phyloP scores from a whole-genome alignment of 306 rosid species.

The Senna siamea region DNA sequence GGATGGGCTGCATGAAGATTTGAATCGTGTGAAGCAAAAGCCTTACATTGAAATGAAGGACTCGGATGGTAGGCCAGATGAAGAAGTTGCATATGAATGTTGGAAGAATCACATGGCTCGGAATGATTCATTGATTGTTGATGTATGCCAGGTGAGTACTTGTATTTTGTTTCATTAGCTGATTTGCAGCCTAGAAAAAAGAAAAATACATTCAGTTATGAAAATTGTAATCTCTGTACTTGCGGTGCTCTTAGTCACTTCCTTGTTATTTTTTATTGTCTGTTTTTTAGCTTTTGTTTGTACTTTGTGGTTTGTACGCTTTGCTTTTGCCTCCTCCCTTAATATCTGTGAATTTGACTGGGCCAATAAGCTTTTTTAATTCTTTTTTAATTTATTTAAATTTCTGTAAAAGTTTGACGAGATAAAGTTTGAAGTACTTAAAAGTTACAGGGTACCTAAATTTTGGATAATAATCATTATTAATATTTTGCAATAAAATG shows the following conservation, averaged over 20 bases:
- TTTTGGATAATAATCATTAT: conserved; percentile 16
- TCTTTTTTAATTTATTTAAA: background rate
- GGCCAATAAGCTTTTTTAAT: conserved; percentile 22
- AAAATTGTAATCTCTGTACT: conserved; percentile 11
- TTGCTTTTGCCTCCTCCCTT: background rate
- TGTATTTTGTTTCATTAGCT: conserved; percentile 28
- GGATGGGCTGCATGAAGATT: conserved; percentile 99
- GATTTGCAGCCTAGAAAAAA: background rate
- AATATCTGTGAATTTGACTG: background rate
- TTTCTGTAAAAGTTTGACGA: conserved; percentile 35
- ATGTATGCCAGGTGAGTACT: conserved; percentile 93
- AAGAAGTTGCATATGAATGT: conserved; percentile 92
- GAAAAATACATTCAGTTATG: background rate
- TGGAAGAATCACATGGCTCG: conserved; percentile 97
- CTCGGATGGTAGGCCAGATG: conserved; percentile 86
- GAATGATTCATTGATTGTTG: conserved; percentile 97
- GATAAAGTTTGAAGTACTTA: conserved; percentile 29
- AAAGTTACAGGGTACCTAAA: background rate
- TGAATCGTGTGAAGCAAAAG: conserved; percentile 96
- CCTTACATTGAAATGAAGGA: conserved; percentile 98
- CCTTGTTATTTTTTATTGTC: background rate
- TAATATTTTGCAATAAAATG: conserved; percentile 32
- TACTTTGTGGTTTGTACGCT: background rate
- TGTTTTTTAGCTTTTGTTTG: background rate
- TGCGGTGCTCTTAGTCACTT: conserved; percentile 2